Evolutionary conservation across 768 basidiomycete genomes (phyloP), one percentile per base, ranked within the genome.

Genomic region (Leccinum subgranulosum): DNA sequence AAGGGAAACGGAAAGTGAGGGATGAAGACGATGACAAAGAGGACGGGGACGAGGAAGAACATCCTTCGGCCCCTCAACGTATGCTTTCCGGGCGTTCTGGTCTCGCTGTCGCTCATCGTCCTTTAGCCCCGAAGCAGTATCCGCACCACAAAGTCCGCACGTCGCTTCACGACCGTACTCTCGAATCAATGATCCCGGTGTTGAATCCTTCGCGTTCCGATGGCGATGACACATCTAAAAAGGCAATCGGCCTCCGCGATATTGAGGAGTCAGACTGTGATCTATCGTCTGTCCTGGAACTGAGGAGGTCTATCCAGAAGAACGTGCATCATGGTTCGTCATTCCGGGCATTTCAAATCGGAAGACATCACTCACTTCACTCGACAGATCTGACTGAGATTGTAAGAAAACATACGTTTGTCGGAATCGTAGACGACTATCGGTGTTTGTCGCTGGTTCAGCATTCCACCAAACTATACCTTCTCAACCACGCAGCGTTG

Each of bases 121-220:
- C 27, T 48, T 46, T 49, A 63, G 66, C 60, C 56, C 81, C 80
- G 65, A 87, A 87, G 66, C 68, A 78, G 0, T 79, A 82, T 54
- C 87, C 95, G 3, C 88, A 98, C 25, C 85, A 94, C 70, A 96
- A 97, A 81, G 90, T 98, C 53, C 85, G 96, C 55, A 94, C 92
- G 3, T 96, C 94, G 10, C 74, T 87, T 9, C 78, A 87, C 46
- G 91, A 95, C 57, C 84, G 95, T 34, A 98, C 95, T 0, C 81
- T 99, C 15, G 96, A 98, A 67, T 94, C 94, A 1, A 97, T 98
- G 92, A 90, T 98, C 59, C 87, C 88, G 2, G 78, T 90, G 10
- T 65, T 74, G 23, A 83, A 86, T 59, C 81, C 85, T 3, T 76
- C 79, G 6, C 81, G 77, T 49, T 72, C 76, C 21, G 70, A 69